These are phyloP conservation scores for Alopecurus myosuroides DNA, from an alignment of 176 grass and related monocot genomes.

Conservation along the genomic window DNA sequence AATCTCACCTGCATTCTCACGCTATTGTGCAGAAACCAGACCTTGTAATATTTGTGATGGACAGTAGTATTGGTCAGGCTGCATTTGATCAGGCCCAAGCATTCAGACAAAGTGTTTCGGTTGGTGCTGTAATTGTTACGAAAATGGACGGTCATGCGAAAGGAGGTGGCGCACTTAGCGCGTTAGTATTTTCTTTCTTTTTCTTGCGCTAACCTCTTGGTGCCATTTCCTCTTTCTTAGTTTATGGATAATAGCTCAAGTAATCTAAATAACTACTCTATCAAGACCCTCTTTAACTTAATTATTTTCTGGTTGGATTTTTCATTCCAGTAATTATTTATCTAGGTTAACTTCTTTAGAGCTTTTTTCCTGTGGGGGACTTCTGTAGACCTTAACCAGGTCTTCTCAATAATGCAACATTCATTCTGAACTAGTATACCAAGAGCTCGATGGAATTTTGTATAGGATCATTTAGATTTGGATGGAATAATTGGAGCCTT, in stretches of 20 bases:
- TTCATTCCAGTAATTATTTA: slow-evolving; percentile 3
- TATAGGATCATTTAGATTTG: background rate
- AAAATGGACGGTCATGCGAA: slow-evolving; percentile 98
- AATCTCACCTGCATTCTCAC: slow-evolving; percentile 9
- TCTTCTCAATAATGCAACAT: background rate
- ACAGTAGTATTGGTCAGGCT: slow-evolving; percentile 97
- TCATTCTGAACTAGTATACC: background rate
- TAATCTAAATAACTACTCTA: background rate
- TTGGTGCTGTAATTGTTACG: slow-evolving; percentile 97
- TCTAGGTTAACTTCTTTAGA: background rate
- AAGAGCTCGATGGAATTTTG: background rate
- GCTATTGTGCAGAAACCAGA: slow-evolving; percentile 78
- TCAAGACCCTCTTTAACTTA: background rate
- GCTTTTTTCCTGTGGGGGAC: background rate
- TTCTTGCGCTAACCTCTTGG: background rate
- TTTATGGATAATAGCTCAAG: background rate
- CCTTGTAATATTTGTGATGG: slow-evolving; percentile 97
- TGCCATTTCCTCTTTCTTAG: background rate
- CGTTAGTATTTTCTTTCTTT: slow-evolving; percentile 62
- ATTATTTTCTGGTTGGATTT: background rate
- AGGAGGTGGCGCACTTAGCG: slow-evolving; percentile 90
- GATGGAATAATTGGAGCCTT: background rate
- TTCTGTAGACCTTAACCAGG: background rate
- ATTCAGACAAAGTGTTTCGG: slow-evolving; percentile 90
- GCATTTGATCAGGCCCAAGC: slow-evolving; percentile 99